phyloP scores from a whole-genome alignment of 257 asterid species.

The Solanum tarapatanum region DNA sequence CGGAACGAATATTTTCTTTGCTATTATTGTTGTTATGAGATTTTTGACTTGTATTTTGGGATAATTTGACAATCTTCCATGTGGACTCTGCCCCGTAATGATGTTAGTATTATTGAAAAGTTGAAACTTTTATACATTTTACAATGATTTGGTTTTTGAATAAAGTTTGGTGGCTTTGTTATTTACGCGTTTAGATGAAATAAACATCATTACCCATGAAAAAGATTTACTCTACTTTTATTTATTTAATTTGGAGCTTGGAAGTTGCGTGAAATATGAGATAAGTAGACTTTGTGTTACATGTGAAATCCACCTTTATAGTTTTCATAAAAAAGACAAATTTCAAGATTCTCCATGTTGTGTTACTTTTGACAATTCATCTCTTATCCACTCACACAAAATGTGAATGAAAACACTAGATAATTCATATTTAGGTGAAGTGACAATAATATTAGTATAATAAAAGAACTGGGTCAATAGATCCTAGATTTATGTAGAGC shows the following conservation, averaged over 20 bases:
- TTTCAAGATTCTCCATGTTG: neutral
- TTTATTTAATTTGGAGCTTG: neutral
- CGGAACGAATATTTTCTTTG: rapidly evolving
- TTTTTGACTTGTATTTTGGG: neutral
- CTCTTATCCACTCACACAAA: neutral
- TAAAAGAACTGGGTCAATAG: neutral
- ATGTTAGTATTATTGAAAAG: neutral
- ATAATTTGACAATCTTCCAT: neutral
- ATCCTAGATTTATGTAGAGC: neutral
- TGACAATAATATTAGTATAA: neutral
- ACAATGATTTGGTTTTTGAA: neutral
- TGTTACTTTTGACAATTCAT: neutral
- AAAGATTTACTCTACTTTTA: neutral
- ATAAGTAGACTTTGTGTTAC: neutral
- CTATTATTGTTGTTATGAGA: no score
- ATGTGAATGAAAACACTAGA: neutral
- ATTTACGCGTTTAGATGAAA: neutral
- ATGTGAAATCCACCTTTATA: neutral
- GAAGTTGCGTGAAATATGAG: neutral
- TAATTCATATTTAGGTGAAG: neutral
- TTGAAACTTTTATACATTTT: neutral
- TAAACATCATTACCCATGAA: neutral
- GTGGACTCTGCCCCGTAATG: neutral
- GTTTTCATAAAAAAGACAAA: neutral
- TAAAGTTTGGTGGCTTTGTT: neutral